Evolutionary conservation across 768 basidiomycete species (phyloP), one percentile per base, ranked within the genome.

Genomic region (Termitomyces sp.): DNA sequence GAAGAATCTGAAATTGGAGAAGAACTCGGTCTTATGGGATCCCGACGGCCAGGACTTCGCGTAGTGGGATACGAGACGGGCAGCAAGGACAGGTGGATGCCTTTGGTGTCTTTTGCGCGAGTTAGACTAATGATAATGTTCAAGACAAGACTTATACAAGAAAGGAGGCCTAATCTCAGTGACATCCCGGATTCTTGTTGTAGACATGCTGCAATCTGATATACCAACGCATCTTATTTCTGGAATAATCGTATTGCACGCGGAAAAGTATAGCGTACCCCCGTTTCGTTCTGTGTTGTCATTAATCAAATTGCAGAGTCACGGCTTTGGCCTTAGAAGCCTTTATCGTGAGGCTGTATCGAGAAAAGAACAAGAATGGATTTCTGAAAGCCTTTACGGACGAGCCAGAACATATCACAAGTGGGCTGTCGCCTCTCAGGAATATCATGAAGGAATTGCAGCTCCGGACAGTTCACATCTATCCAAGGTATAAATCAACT

Each of bases 301-400:
- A 33, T 56, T 56, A 45, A 53, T 50, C 22, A 56, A 27, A 10
- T 49, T 27, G 4, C 65, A 95, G 95, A 69, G 90, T 96, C 12
- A 92, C 90, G 0, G 82, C 91, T 2, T 80, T 93, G 1, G 90
- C 87, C 26, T 76, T 88, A 47, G 96, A 98, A 68, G 93, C 95
- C 0, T 99, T 98, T 74, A 92, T 98, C 37, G 88, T 95, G 49
- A 85, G 95, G 3, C 76, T 97, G 2, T 98, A 89, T 68, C 84
- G 96, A 42, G 88, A 97, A 71, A 86, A 88, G 74, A 99, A 98
- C 75, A 84, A 81, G 69, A 79, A 78, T 2, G 96, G 96, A 1
- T 99, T 98, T 71, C 76, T 98, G 62, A 98, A 99, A 71, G 97
- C 94, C 0, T 97, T 99, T 68, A 93, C 94, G 2, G 97, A 98